Base-by-base conservation (phyloP, 176 grass and related monocot genomes). In the Coix lacrymajobi region DNA sequence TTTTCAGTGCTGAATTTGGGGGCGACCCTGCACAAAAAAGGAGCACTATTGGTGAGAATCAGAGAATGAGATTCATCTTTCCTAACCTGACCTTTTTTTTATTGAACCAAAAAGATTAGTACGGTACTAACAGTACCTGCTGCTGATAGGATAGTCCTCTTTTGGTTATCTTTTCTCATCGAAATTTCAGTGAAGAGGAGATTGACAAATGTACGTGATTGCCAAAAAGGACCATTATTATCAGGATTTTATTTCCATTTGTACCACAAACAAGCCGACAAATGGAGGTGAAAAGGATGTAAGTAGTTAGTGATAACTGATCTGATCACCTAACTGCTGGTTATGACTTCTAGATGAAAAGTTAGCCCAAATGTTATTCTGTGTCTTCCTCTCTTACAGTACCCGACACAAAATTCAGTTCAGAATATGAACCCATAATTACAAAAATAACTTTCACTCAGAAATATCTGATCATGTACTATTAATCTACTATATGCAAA, bases 11-110 rank as follows among this genome's bases (percentile, higher is more conserved):
- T 66, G 77, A 51, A 79, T 66, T 66, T 51, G 43, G 26, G 76
- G 61, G n/a, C 29, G 26, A 79, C 39, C 40, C 17, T 31, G 38
- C 34, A 14, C 26, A 49, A 44, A 37, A 78, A 78, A 63, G 57
- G 17, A 45, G 9, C 38, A 62, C 32, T 45, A 20, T 19, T 62
- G 26, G 15, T 29, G 24, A 19, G 40, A 46, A 29, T 79, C 17
- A 79, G 24, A 19, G 40, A 46, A 29, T 79, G 26, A 79, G 28
- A 79, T 66, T 46, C 60, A 78, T 78, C 58, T 77, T 31, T 44
- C 46, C 71, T 34, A 54, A 4, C 29, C 34, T 77, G 36, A 62
- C 57, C 12, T 28, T 70, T 25, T 41, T 28, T 16, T 15, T 1
- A 9, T 63, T 16, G 28, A 8, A 8, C 12, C 22, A 26, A 41